Evolutionary conservation across 2,329 filamentous ascomycete genomes (phyloP).

Genomic region (Neofusicoccum sp.): DNA sequence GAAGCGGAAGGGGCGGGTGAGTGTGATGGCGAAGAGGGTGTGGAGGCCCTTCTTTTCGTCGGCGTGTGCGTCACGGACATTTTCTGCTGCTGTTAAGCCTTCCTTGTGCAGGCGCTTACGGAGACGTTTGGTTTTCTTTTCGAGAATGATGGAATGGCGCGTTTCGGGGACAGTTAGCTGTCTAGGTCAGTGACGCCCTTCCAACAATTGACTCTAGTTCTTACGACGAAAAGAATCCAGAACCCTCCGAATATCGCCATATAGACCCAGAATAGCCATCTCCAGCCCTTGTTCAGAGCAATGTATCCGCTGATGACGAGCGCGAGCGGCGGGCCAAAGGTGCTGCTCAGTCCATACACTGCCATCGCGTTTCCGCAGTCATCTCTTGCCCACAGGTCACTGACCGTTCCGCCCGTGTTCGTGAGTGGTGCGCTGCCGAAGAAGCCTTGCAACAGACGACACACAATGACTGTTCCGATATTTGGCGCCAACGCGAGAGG

Average conservation of each 20-base stretch:
- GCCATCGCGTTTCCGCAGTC: slow-evolving; percentile 29
- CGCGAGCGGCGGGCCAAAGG: slow-evolving; percentile 37
- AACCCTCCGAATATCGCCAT: slow-evolving; percentile 44
- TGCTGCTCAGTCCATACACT: slow-evolving; percentile 32
- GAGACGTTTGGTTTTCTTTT: slow-evolving; percentile 48
- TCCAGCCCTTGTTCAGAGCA: slow-evolving; percentile 37
- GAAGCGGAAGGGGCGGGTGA: slow-evolving; percentile 25
- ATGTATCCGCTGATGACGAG: slow-evolving; percentile 42
- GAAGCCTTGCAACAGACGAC: slow-evolving; percentile 15
- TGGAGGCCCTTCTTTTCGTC: slow-evolving; percentile 20
- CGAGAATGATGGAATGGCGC: slow-evolving; percentile 33
- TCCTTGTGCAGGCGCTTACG: slow-evolving; percentile 50
- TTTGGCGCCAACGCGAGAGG: slow-evolving; percentile 33
- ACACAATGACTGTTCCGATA: slow-evolving; percentile 27
- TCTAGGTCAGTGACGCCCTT: not conserved
- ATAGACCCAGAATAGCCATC: slow-evolving; percentile 41
- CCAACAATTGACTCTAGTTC: not conserved
- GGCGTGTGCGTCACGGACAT: slow-evolving; percentile 13
- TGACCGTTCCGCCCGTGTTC: slow-evolving; percentile 23
- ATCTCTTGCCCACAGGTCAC: slow-evolving; percentile 33
- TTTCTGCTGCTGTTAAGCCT: slow-evolving; percentile 9
- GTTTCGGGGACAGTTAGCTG: slow-evolving; percentile 32
- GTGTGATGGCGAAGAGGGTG: slow-evolving; percentile 25
- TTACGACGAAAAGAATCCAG: slow-evolving; percentile 22
- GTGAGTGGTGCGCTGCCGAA: slow-evolving; percentile 20